These are phyloP conservation scores for Populus euphratica DNA, from an alignment of 345 rosid genomes.

Conservation along the genomic window DNA sequence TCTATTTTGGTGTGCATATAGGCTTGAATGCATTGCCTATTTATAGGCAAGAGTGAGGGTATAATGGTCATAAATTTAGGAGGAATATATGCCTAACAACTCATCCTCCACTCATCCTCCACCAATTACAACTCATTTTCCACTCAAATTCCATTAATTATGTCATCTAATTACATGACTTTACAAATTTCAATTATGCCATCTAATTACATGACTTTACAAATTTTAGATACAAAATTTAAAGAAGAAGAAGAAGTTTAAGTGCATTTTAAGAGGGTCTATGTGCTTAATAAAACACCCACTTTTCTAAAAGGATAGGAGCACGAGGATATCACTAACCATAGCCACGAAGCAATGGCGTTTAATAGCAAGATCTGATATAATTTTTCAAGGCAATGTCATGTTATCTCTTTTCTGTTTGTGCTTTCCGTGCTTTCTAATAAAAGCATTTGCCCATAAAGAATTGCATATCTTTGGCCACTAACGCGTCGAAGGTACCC, in stretches of 20 bases:
- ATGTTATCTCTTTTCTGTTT: not conserved
- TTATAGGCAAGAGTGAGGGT: too few species aligned
- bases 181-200: too few species aligned
- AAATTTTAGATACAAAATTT: not conserved
- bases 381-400: not conserved
- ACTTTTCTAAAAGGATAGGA: not conserved
- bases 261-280: not conserved
- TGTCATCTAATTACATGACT: too few species aligned
- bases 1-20: too few species aligned
- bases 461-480: constrained; percentile 1
- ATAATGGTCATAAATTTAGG: too few species aligned
- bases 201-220: too few species aligned
- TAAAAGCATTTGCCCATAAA: not conserved
- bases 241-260: not conserved
- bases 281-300: not conserved
- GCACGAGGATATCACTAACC: not conserved
- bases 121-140: too few species aligned
- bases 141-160: too few species aligned
- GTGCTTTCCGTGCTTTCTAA: not conserved
- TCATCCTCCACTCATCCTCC: too few species aligned
- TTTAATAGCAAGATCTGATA: not conserved
- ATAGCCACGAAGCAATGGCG: not conserved
- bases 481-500: not conserved
- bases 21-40: too few species aligned
- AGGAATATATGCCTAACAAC: too few species aligned